These are phyloP conservation scores for Cupressus sempervirens DNA, from an alignment of 75 land plant species.

Conservation along the genomic window DNA sequence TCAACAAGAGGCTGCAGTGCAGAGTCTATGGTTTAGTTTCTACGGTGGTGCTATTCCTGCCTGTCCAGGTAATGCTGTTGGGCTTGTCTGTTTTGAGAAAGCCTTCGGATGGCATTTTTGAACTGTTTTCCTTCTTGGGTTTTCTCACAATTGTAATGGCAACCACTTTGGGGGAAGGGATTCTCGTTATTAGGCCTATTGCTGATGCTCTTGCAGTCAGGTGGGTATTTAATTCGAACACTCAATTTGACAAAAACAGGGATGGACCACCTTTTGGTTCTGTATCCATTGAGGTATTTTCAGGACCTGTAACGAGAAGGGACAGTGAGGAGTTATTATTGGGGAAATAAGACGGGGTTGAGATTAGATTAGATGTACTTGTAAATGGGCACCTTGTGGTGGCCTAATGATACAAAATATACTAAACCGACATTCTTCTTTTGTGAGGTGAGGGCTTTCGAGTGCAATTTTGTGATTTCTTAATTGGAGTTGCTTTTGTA, in stretches of 20 bases:
- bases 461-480: not conserved
- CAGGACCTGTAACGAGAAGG: not conserved
- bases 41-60: slow-evolving; percentile 35
- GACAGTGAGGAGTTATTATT: not conserved
- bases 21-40: slow-evolving; percentile 47
- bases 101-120: slow-evolving; percentile 25
- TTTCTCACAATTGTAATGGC: slow-evolving; percentile 33
- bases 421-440: not conserved
- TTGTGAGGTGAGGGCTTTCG: not conserved
- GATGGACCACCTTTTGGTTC: not conserved
- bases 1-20: slow-evolving; percentile 56
- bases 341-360: slow-evolving; percentile 1
- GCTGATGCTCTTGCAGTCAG: slow-evolving; percentile 55
- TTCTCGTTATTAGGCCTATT: slow-evolving; percentile 68
- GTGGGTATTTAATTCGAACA: slow-evolving; percentile 26
- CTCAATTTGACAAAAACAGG: not conserved
- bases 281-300: not conserved
- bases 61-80: slow-evolving; percentile 49
- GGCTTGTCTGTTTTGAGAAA: slow-evolving; percentile 37
- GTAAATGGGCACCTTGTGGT: not conserved
- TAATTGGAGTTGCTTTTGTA: not conserved
- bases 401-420: not conserved
- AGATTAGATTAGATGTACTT: not conserved
- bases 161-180: slow-evolving; percentile 49
- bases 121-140: slow-evolving; percentile 26